These are phyloP conservation scores for Mallotus japonicus DNA, from an alignment of 441 rosid species.

Conservation along the genomic window DNA sequence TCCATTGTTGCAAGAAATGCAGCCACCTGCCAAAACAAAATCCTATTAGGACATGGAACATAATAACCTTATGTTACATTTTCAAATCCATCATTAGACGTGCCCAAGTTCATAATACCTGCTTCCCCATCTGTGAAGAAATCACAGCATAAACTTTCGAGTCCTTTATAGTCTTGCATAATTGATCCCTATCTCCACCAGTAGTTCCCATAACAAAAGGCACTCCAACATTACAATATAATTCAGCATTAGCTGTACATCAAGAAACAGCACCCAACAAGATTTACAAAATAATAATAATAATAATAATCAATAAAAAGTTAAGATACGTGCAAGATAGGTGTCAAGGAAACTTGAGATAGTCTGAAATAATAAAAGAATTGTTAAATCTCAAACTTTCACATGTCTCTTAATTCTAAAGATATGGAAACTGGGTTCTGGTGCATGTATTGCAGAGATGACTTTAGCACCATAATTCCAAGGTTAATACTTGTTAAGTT, in stretches of 20 bases:
- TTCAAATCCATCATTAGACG: not conserved
- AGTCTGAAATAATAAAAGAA: no score
- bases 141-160: slow-evolving; percentile 72
- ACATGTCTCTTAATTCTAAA: no score
- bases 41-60: no score
- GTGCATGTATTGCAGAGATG: not conserved
- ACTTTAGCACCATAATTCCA: not conserved
- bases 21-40: no score
- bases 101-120: slow-evolving; percentile 24
- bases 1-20: no score
- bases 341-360: no score
- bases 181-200: slow-evolving; percentile 64
- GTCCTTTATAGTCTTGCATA: slow-evolving; percentile 55
- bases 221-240: slow-evolving; percentile 77
- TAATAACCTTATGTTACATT: not conserved
- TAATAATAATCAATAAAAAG: no score
- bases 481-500: not conserved
- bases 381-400: not conserved
- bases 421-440: no score
- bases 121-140: slow-evolving; percentile 92
- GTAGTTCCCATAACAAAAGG: slow-evolving; percentile 96
- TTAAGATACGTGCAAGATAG: no score
- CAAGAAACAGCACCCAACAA: not conserved
- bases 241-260: slow-evolving; percentile 61
- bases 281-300: slow-evolving; percentile 66